Evolutionary conservation across 2,329 filamentous ascomycete species (phyloP).

Genomic region (Aspergillus tubingensis): DNA sequence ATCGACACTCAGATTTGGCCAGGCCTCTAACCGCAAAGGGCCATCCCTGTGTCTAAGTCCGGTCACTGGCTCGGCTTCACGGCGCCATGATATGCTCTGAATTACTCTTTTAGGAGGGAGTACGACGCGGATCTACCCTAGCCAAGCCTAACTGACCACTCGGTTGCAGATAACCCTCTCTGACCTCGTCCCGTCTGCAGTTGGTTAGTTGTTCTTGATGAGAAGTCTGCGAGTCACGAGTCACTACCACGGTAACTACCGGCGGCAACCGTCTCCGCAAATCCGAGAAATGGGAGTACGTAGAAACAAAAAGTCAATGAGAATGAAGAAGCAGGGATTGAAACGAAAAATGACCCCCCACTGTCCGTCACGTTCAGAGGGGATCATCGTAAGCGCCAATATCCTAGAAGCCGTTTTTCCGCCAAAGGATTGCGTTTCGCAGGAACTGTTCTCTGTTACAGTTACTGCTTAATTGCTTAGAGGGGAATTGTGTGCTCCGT

Average conservation of each 20-base stretch:
- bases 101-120: not conserved
- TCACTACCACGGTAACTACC: slow-evolving; percentile 4
- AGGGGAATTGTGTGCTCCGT: not conserved
- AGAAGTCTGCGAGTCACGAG: not conserved
- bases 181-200: not conserved
- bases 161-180: slow-evolving; percentile 6
- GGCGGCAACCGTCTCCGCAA: not conserved
- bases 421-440: not conserved
- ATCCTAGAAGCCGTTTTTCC: slow-evolving; percentile 14
- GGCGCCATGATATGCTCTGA: not conserved
- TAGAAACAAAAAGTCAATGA: not conserved
- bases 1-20: slow-evolving; percentile 14
- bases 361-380: not conserved
- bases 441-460: not conserved
- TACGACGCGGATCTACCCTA: slow-evolving; percentile 1
- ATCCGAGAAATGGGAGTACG: not conserved
- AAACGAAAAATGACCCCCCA: no score
- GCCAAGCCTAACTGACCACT: slow-evolving; percentile 1
- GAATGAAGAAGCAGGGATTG: no score
- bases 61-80: not conserved
- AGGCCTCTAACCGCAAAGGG: not conserved
- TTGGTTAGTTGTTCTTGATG: no score
- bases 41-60: not conserved
- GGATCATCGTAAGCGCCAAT: slow-evolving; percentile 10
- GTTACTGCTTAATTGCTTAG: not conserved